Conservation (phyloP, 495 filamentous ascomycete genomes). For the Neurospora cerealis region DNA sequence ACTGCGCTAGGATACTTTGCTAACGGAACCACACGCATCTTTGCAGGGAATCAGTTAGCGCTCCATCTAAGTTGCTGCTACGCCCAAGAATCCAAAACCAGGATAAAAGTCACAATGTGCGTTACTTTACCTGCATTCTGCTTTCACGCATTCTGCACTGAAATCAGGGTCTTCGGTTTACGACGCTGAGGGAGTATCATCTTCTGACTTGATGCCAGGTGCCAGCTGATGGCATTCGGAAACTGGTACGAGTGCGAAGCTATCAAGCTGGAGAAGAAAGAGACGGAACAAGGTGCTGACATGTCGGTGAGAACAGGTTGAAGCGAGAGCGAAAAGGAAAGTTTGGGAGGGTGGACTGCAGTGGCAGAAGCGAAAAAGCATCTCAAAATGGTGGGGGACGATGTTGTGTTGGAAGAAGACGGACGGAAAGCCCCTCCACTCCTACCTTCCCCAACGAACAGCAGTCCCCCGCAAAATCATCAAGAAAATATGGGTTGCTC, state of each 20-base stretch:
- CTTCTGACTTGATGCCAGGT: neutral
- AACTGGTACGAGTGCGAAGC: neutral
- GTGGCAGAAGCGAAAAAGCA: neutral
- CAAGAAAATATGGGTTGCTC: neutral
- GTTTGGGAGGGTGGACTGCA: neutral
- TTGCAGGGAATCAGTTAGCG: neutral
- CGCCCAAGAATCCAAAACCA: neutral
- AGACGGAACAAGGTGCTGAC: neutral
- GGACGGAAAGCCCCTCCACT: neutral
- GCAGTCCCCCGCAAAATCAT: neutral
- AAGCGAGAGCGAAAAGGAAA: neutral
- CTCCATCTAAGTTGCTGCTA: neutral
- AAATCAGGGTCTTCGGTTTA: neutral
- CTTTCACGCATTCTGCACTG: neutral
- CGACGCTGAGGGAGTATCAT: neutral
- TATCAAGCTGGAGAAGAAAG: neutral
- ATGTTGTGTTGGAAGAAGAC: neutral
- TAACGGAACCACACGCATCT: accelerated
- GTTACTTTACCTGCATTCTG: neutral
- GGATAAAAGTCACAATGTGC: neutral
- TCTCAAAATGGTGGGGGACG: neutral
- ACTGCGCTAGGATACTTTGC: neutral
- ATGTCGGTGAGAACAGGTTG: neutral
- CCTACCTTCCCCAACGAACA: neutral
- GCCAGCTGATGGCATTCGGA: neutral